Percentiles rank a stretch among this genome's conserved stretches.
phyloP scores from a whole-genome alignment of 192 early-diverging fungal species.

The Coemansia sp. region DNA sequence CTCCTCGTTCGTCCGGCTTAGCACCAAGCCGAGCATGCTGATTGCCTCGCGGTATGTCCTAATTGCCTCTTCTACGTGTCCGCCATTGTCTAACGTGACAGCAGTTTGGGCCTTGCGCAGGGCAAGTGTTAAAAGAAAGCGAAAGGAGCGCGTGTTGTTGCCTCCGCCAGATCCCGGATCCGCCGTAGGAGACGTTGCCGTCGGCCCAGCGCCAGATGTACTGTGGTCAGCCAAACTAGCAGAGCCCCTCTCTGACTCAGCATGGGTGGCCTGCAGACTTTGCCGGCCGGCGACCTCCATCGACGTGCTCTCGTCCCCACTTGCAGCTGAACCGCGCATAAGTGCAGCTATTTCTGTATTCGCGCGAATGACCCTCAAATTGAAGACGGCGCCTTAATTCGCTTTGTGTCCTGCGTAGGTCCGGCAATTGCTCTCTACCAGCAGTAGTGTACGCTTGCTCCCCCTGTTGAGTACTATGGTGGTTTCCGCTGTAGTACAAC shows the following conservation, averaged over 20 bases:
- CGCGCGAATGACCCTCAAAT: not conserved
- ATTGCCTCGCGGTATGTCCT: constrained; percentile 58
- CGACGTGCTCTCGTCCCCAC: constrained; percentile 15
- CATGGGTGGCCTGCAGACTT: not conserved
- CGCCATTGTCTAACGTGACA: constrained; percentile 55
- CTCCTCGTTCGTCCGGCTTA: constrained; percentile 54
- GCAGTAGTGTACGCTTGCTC: not conserved
- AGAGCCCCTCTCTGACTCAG: not conserved
- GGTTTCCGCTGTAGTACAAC: not conserved
- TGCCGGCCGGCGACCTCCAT: constrained; percentile 16
- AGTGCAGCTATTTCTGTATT: constrained; percentile 6
- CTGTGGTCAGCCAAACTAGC: not conserved
- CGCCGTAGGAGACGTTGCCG: constrained; percentile 11
- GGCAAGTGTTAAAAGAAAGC: constrained; percentile 55
- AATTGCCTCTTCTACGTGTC: constrained; percentile 54
- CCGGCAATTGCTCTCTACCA: not conserved
- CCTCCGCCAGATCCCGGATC: constrained; percentile 22
- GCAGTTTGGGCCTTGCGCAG: constrained; percentile 57
- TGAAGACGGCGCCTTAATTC: not conserved
- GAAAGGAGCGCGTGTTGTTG: constrained; percentile 58
- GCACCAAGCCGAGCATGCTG: constrained; percentile 57
- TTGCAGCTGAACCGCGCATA: constrained; percentile 28
- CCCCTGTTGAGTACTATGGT: not conserved
- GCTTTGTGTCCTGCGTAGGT: not conserved
- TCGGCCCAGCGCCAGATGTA: not conserved